These are phyloP conservation scores for Primulina huaijiensis DNA, from an alignment of 257 asterid species.

Conservation along the genomic window DNA sequence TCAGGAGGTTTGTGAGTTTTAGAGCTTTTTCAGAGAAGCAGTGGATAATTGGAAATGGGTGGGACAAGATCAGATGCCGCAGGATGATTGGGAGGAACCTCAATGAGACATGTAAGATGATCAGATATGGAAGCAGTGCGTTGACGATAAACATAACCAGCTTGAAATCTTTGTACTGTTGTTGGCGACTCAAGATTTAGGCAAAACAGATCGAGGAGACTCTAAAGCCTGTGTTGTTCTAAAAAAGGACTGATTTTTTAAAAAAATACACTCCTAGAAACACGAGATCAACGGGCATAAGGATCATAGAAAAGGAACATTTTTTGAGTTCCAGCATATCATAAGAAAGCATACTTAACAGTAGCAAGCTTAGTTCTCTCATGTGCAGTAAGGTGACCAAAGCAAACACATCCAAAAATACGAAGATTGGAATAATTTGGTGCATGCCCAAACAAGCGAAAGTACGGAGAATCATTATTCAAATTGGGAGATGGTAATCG, in stretches of 20 bases:
- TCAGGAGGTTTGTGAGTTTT: background rate
- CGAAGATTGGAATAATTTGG: background rate
- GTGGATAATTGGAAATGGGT: background rate
- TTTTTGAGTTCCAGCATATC: too few species aligned
- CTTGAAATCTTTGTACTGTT: background rate
- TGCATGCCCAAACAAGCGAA: background rate
- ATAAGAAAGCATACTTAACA: too few species aligned
- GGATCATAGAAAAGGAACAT: too few species aligned
- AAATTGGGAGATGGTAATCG: too few species aligned
- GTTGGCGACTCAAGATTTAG: background rate
- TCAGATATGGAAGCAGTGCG: background rate
- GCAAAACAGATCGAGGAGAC: background rate
- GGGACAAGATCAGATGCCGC: background rate
- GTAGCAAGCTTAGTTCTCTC: background rate
- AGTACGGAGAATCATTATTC: too few species aligned
- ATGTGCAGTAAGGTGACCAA: background rate
- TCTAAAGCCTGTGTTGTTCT: background rate
- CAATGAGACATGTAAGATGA: background rate
- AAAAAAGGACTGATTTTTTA: background rate
- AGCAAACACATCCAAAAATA: background rate
- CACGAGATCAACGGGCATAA: too few species aligned
- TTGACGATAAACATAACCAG: background rate
- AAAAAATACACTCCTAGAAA: too few species aligned
- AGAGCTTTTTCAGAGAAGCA: background rate
- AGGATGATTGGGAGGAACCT: background rate